Base-by-base conservation (phyloP, 1,139 yeast species). In the Hyphopichia fennica region DNA sequence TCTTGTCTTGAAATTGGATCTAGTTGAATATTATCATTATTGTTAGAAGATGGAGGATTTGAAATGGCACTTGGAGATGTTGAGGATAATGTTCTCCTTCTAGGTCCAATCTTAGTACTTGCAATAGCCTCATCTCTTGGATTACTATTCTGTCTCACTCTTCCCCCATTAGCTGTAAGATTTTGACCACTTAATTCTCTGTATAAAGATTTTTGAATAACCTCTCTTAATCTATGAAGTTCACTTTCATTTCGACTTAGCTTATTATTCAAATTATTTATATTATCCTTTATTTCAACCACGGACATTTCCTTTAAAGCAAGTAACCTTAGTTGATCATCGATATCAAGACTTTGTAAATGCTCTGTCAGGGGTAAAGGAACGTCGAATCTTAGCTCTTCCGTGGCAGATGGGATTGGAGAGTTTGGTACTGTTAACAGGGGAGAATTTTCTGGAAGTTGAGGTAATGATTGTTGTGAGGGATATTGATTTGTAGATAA, bases 271-370 rank as follows among this genome's bases (percentile, higher is more conserved):
- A 72, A 50, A 34, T 58, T 57, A 39, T 61, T 63, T 29, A 81
- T 69, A 40, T 67, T 66, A 51, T 81, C 84, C 44, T 76, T 79
- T 35, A 80, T 57, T 47, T 81, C 85, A 32, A 81, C 78, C 25
- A 80, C 66, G 17, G 72, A 67, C 84, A 81, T 80, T 53, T 82
- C 88, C 51, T 80, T 82, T 30, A 79, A 60, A 0, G 87, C 87
- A 41, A 82, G 60, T 13, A 75, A 57, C 44, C 86, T 61, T 38
- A 82, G 62, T 44, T 80, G 81, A n/a, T 77, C 81, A 43, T 79
- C 81, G 10, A 81, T 65, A 16, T 68, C 77, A 45, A 72, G 54
- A 4, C 49, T 44, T 10, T 45, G 46, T 18, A 72, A 57, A 38
- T 65, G 66, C 19, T 61, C 66, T 17, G 55, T 47, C 30, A 60